Conservation (phyloP, 352 stramenopile genomes). For the Aphanomyces astaci region DNA sequence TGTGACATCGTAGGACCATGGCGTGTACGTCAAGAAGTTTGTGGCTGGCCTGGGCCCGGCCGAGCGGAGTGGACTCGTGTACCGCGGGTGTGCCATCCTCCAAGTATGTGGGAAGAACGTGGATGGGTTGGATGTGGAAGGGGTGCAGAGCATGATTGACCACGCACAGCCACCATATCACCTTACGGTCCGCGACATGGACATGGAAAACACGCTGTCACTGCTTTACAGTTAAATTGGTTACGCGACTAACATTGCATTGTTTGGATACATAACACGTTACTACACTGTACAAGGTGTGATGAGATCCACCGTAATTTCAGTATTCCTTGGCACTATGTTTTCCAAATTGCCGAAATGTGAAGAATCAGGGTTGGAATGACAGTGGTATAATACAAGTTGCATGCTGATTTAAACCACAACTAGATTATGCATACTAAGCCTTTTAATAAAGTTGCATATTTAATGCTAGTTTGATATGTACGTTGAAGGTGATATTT, state of each 20-base stretch:
- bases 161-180: conserved; percentile 38
- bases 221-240: conserved; percentile 11
- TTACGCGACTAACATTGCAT: no score
- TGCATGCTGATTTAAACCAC: no score
- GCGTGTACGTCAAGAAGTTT: conserved; percentile 70
- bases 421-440: neutral
- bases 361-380: no score
- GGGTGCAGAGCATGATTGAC: conserved; percentile 64
- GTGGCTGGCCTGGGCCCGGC: conserved; percentile 64
- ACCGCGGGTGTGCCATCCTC: conserved; percentile 53
- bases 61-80: conserved; percentile 56
- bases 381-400: no score
- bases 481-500: neutral
- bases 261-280: no score
- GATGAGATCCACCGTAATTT: no score
- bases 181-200: conserved; percentile 68
- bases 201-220: conserved; percentile 38
- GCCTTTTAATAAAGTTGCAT: no score
- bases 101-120: conserved; percentile 71
- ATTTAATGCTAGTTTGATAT: neutral
- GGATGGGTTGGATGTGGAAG: conserved; percentile 41
- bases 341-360: no score
- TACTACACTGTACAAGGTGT: no score
- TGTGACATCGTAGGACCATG: conserved; percentile 72
- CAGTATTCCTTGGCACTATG: no score